Percentiles rank a stretch among this genome's conserved stretches.
These are phyloP conservation scores for Rhodotorula sp. DNA, from an alignment of 1,284 basidiomycete genomes.

Conservation along the genomic window DNA sequence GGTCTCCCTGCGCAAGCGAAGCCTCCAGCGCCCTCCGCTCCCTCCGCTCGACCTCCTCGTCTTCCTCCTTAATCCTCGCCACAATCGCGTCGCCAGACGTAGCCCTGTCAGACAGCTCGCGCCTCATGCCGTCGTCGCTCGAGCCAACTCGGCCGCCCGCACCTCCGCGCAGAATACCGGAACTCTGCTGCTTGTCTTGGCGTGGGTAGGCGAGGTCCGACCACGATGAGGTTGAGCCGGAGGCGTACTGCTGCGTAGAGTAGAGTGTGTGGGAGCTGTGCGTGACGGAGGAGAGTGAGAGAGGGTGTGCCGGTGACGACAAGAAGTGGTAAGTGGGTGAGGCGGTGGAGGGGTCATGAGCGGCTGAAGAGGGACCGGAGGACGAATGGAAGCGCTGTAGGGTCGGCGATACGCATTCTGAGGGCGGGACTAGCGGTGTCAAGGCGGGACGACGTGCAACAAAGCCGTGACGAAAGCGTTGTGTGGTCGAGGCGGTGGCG, in stretches of 20 bases:
- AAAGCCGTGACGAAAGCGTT: neutral
- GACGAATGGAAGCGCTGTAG: neutral
- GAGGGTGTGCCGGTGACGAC: neutral
- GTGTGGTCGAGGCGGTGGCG: no score
- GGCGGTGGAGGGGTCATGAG: neutral
- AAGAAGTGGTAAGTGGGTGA: neutral
- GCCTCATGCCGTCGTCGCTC: no score
- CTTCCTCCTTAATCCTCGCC: no score
- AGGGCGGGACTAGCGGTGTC: no score
- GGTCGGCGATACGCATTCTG: neutral
- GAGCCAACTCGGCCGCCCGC: no score
- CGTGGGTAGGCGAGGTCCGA: neutral
- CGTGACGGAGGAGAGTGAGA: neutral
- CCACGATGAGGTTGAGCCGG: neutral
- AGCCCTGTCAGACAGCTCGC: no score
- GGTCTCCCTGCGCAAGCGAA: no score
- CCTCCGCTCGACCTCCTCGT: no score
- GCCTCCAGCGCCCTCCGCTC: no score
- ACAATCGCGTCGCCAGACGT: no score
- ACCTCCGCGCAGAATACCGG: no score
- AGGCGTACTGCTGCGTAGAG: neutral
- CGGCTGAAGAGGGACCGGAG: neutral
- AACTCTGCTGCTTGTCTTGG: no score
- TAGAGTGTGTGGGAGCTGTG: neutral
- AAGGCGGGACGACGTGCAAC: neutral